Evolutionary conservation across 1,139 yeast genomes (phyloP), one percentile per base, ranked within the genome.

Genomic region (Suhomyces maxii): DNA sequence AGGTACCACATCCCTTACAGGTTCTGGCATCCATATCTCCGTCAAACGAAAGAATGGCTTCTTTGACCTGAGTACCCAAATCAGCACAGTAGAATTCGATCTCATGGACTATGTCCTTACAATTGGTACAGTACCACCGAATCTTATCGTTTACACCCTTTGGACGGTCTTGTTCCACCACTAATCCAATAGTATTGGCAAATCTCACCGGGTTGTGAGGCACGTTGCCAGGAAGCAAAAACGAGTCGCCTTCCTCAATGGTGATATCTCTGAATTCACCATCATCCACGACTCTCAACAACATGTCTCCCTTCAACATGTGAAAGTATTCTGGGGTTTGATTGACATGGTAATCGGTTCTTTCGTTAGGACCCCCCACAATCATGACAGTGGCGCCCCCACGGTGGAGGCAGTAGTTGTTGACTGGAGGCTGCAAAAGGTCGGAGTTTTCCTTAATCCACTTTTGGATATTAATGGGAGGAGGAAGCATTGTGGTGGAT

Each of bases 251-350:
- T 60, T 91, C 97, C 37, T 77, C 73, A 47, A 91, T 90, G 6
- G 79, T 71, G 32, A 91, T 77, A 56, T 89, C 96, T 56, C 72
- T 79, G 67, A 91, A 90, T 48, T 76, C 77, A 0, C 90, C 95
- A 9, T 82, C 84, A 56, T 90, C 97, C 2, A 90, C 96, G 1
- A 91, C 96, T 56, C 82, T 83, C 52, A 91, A 74, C 30, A 88
- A 79, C 96, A 91, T 90, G 32, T 76, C 72, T 2, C 97, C 97
- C 65, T 89, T 88, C 62, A 86, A 79, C 73, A 86, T 95, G 64
- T 86, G 84, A 65, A 91, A 91, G 79, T 90, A 91, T 60, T 90
- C 97, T 0, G 97, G 97, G 0, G 97, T 91, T 58, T 89, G 95
- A 60, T 91, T 91, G 45, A 91, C 80, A 61, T 91, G 98, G 64